Base-by-base conservation (phyloP, 2,329 filamentous ascomycete species). In the Ophiostoma pallidulum region DNA sequence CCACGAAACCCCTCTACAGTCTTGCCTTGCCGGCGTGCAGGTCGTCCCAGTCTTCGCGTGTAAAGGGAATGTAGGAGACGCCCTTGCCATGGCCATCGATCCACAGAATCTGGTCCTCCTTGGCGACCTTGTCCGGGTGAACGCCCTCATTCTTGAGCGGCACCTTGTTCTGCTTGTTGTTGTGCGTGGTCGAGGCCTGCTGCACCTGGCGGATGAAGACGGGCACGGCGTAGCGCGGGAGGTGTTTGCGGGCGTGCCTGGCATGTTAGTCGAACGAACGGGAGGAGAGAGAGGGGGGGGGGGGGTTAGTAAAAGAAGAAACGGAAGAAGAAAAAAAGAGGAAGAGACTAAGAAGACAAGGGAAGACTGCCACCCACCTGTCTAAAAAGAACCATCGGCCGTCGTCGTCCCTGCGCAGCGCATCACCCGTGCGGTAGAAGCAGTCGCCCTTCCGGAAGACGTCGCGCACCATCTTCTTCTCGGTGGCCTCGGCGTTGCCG, bases 141-240 rank as follows among this genome's bases (percentile, higher is more conserved):
- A 85, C 74, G 0, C 82, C 83, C 53, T 85, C 80, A 39, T 76
- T 74, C 57, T 82, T 72, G 39, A 88, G 65, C 0, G 80, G 80
- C 2, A 81, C 74, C 61, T 90, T 90, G 59, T 87, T 86, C 64
- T 88, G 84, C 66, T 90, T 90, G 61, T 87, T 84, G 57, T 88
- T 90, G 59, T 85, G 80, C 56, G 79, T 83, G 6, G 81, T 75
- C 22, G 72, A 76, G 48, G 74, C 70, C 31, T 67, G 67, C 36
- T 72, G 65, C 19, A 84, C 72, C 16, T 86, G 63, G 1, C 84
- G 70, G 36, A 89, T 57, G 65, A 90, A 90, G 2, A 88, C 64
- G 0, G 86, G 86, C 1, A 90, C 82, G 0, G 85, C 86, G 57
- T 89, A 90, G 52, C 73, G 74, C 0, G 86, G 85, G 19, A 90